Conservation (phyloP, 1,284 basidiomycete species). For the Moniliophthora roreri region DNA sequence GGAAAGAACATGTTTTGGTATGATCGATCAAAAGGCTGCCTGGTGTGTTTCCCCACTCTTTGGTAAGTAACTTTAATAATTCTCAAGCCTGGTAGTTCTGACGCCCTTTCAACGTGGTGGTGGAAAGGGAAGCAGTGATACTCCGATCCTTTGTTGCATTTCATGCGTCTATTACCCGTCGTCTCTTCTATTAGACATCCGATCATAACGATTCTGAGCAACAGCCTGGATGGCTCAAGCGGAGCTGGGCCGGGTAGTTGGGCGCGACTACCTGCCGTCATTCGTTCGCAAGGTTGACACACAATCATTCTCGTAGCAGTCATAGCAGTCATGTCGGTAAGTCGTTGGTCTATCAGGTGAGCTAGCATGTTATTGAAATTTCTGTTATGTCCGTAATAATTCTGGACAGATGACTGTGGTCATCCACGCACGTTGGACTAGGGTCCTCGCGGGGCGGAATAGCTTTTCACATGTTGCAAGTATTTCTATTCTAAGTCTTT, state of each 20-base stretch:
- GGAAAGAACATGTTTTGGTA: neutral
- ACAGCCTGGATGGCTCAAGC: slow-evolving; percentile 11
- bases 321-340: slow-evolving; percentile 16
- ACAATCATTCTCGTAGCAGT: slow-evolving; percentile 11
- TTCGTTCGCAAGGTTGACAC: slow-evolving; percentile 6
- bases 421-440: too few relatives aligned
- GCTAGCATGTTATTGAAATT: neutral
- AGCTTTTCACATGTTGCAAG: too few relatives aligned
- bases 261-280: neutral
- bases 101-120: neutral
- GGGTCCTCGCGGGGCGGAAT: too few relatives aligned
- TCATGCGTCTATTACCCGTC: neutral
- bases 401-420: too few relatives aligned
- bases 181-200: slow-evolving; percentile 11
- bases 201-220: slow-evolving; percentile 15
- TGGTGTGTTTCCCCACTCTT: slow-evolving; percentile 3
- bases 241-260: slow-evolving; percentile 1
- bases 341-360: slow-evolving; percentile 15
- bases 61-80: neutral
- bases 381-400: neutral
- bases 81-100: neutral
- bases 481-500: too few relatives aligned
- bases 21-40: slow-evolving; percentile 3
- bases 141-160: neutral
- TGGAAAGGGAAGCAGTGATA: slow-evolving; percentile 15